Percentiles rank a stretch among this genome's conserved stretches.
phyloP scores from a whole-genome alignment of 148 eudicot species.

The Nepenthes gracilis region DNA sequence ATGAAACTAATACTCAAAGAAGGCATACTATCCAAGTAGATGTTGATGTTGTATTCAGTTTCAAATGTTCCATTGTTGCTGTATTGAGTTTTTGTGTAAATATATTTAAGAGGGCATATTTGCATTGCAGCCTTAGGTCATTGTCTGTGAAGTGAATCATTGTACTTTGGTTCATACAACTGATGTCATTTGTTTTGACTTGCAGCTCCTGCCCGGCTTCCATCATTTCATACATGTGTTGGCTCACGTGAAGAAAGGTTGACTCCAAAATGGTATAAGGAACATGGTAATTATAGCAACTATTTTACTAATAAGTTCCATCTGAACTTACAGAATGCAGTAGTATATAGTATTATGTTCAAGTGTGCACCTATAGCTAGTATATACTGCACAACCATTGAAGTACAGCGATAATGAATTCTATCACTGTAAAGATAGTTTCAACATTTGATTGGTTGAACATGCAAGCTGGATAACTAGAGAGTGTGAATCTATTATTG shows the following conservation, averaged over 20 bases:
- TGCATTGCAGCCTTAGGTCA: background rate
- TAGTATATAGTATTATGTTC: no score
- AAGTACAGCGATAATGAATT: no score
- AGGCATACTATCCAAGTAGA: background rate
- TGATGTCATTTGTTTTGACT: conserved; percentile 1
- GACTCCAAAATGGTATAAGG: conserved; percentile 95
- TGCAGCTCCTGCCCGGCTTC: conserved; percentile 93
- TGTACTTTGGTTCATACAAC: background rate
- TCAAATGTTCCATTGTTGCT: no score
- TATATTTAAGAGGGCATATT: background rate
- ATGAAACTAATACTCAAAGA: no score
- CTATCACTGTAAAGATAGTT: no score
- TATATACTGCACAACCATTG: no score
- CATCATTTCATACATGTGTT: conserved; percentile 92
- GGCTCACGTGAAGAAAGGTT: conserved; percentile 83
- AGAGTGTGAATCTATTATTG: no score
- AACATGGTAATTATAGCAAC: conserved; percentile 47
- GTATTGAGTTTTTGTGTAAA: background rate
- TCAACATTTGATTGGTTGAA: no score
- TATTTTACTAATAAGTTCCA: background rate
- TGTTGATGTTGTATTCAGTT: background rate
- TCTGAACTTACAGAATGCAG: no score
- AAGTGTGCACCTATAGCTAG: no score
- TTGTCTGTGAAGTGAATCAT: background rate
- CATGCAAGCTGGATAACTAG: no score